These are phyloP conservation scores for Canavalia gladiata DNA, from an alignment of 306 rosid species.

Conservation along the genomic window DNA sequence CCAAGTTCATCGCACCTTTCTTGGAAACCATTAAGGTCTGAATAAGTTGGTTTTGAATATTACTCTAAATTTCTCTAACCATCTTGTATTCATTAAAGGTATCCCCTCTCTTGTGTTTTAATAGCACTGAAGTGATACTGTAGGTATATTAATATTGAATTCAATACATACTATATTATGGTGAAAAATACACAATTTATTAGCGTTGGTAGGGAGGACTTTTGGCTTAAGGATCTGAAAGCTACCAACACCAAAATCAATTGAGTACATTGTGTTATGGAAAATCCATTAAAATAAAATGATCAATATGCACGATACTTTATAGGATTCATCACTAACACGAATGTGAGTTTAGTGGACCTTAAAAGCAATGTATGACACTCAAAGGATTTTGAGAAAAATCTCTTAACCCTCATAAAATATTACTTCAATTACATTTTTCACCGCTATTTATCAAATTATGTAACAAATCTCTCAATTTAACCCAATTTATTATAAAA, in stretches of 20 bases:
- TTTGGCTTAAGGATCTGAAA: not conserved
- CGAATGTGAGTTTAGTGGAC: no score
- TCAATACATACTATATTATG: not conserved
- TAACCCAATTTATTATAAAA: no score
- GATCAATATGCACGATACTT: not conserved
- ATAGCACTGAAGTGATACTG: not conserved
- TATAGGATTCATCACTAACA: no score
- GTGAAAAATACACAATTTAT: not conserved
- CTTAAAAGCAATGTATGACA: no score
- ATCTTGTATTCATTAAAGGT: not conserved
- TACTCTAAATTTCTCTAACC: not conserved
- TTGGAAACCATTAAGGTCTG: constrained; percentile 31
- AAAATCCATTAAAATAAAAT: not conserved
- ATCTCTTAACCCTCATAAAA: no score
- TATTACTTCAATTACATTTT: no score
- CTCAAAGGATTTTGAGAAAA: no score
- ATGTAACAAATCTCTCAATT: no score
- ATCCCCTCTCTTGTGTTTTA: not conserved
- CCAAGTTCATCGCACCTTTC: constrained; percentile 40
- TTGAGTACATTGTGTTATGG: not conserved
- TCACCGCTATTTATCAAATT: no score
- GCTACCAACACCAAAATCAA: not conserved
- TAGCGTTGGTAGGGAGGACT: not conserved
- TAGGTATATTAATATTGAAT: not conserved
- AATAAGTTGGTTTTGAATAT: constrained; percentile 5